phyloP scores from a whole-genome alignment of 148 eudicot species.

The Fagopyrum tataricum region DNA sequence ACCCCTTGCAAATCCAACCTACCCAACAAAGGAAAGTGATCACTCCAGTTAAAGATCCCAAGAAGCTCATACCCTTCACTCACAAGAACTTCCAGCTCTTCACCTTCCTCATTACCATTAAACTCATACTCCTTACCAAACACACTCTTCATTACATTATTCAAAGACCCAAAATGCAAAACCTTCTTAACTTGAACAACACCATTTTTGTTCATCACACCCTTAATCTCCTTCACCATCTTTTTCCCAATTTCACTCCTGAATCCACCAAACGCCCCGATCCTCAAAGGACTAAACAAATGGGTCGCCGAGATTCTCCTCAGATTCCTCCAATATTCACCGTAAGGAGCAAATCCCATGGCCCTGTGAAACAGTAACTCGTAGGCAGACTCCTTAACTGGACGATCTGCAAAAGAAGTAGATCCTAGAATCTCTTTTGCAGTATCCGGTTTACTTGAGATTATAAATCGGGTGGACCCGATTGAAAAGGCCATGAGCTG shows the following conservation, averaged over 20 bases:
- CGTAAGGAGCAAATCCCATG: slow-evolving; percentile 91
- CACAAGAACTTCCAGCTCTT: slow-evolving; percentile 48
- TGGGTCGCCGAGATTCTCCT: slow-evolving; percentile 64
- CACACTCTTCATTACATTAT: slow-evolving; percentile 87
- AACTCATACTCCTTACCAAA: slow-evolving; percentile 59
- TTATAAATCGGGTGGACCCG: slow-evolving; percentile 66
- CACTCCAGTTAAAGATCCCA: slow-evolving; percentile 80
- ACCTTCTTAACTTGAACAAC: slow-evolving; percentile 42
- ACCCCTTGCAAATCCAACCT: slow-evolving; percentile 83
- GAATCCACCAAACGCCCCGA: slow-evolving; percentile 29
- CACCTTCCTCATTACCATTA: slow-evolving; percentile 7
- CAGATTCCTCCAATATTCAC: slow-evolving; percentile 77
- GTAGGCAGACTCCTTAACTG: slow-evolving; percentile 81
- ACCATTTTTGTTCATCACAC: slow-evolving; percentile 20
- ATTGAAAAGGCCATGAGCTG: slow-evolving; percentile 73
- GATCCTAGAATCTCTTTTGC: slow-evolving; percentile 65
- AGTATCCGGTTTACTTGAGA: slow-evolving; percentile 59
- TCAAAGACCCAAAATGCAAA: slow-evolving; percentile 65
- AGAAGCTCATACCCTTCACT: slow-evolving; percentile 79
- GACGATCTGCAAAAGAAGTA: slow-evolving; percentile 72
- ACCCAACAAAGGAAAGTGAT: slow-evolving; percentile 71
- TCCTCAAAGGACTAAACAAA: slow-evolving; percentile 51
- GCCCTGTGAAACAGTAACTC: slow-evolving; percentile 74
- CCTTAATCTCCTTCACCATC: slow-evolving; percentile 32
- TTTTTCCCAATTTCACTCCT: slow-evolving; percentile 34